Conservation (phyloP, 495 filamentous ascomycete genomes). For the Usnea hakonensis region DNA sequence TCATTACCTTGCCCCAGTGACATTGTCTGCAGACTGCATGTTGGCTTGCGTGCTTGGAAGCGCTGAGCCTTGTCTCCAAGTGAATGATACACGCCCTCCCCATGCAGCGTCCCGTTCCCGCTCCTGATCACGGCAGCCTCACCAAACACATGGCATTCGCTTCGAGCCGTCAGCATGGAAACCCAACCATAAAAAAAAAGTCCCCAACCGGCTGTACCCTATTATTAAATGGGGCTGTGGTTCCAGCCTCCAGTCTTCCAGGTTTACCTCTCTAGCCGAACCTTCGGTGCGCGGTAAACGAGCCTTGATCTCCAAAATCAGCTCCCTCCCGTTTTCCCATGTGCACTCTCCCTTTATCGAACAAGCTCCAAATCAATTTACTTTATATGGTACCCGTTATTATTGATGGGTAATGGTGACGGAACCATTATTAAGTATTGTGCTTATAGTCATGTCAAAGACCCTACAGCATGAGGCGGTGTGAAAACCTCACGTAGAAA, state of each 20-base stretch:
- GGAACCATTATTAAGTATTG: background rate
- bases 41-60: conserved; percentile 8
- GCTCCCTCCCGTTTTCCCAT: background rate
- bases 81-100: conserved; percentile 12
- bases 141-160: conserved; percentile 17
- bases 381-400: too few relatives aligned
- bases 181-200: conserved; percentile 3
- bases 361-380: background rate
- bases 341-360: background rate
- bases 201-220: conserved; percentile 2
- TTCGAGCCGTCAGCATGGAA: conserved; percentile 15
- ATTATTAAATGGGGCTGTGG: conserved; percentile 4
- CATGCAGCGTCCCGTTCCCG: conserved; percentile 18
- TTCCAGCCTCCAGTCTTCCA: too few relatives aligned
- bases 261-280: conserved; percentile 10
- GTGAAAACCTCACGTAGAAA: conserved; percentile 9
- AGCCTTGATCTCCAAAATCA: background rate
- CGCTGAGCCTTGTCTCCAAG: conserved; percentile 7
- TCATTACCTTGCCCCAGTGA: background rate
- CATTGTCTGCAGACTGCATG: conserved; percentile 3
- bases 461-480: conserved; percentile 2
- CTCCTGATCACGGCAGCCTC: conserved; percentile 14
- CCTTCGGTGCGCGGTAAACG: conserved; percentile 14
- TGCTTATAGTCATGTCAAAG: background rate
- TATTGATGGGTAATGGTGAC: too few relatives aligned